Evolutionary conservation across 2,329 filamentous ascomycete species (phyloP), one percentile per base, ranked within the genome.

Genomic region (Proliferodiscus dingleyae): DNA sequence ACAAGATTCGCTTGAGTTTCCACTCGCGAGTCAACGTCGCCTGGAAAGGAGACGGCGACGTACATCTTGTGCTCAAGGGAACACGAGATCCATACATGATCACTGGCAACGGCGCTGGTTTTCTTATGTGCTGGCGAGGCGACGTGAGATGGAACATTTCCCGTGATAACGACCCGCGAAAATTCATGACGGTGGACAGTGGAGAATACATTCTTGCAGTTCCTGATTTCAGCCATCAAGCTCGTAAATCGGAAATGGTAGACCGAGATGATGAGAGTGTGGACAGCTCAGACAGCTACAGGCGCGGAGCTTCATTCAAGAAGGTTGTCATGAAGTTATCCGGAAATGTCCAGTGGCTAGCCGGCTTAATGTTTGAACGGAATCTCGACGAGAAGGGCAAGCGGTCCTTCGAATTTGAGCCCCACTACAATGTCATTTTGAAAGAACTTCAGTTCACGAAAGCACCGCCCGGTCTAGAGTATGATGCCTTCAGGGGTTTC

Each of bases 281-380:
- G 24, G 70, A 77, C 2, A 63, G 57, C 46, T 43, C 50, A 41
- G 84, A 81, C 48, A 82, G 76, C 54, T 74, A 77, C 59, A 87
- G 81, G 57, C 79, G 85, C 28, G 81, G 85, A 2, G 86, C 89
- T n/a, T 75, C 83, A 1, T 98, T 98, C 74, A 95, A 95, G 67
- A 98, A 98, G 68, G 93, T 97, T 3, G 81, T 95, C 41, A 97
- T 98, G 91, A 98, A 98, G 67, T 75, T 98, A 10, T 97, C 93
- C 3, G 93, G 93, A 11, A 94, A 93, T 61, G 93, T 98, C 1
- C 86, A 89, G 65, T 96, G 89, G 87, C 77, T 91, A 61, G 83
- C 87, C 11, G 94, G 93, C 0, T 72, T 98, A 30, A 87, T 95
- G 40, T 98, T 98, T 62, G 93, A 98, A 66, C 82, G 85, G 37